A percentile compares a stretch with the other conserved stretches of the same genome.
Evolutionary conservation across 352 stramenopile species (phyloP).

Genomic region (Aphanomyces cochlioides): DNA sequence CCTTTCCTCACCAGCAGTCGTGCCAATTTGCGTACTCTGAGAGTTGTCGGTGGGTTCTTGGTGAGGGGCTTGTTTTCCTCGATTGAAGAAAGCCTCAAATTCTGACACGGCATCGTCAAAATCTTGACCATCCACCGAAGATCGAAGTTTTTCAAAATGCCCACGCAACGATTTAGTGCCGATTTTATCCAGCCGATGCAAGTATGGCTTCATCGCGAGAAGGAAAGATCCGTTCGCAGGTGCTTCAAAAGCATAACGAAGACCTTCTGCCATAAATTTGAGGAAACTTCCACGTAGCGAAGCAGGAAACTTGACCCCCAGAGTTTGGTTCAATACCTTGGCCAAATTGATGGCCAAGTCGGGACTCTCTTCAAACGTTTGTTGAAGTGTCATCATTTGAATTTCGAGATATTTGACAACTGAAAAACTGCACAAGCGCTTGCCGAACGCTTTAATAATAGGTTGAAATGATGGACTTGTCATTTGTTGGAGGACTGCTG

Average conservation of each 20-base stretch:
- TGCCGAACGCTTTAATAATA: slow-evolving; percentile 75
- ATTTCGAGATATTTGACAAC: slow-evolving; percentile 80
- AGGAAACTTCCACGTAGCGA: slow-evolving; percentile 72
- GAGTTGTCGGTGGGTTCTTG: too few relatives aligned
- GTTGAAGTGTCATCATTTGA: slow-evolving; percentile 80
- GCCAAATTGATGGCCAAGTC: slow-evolving; percentile 57
- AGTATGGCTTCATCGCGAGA: slow-evolving; percentile 57
- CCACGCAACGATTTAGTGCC: slow-evolving; percentile 58
- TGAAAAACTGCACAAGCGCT: slow-evolving; percentile 68
- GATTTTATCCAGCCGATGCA: slow-evolving; percentile 64
- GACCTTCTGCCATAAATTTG: slow-evolving; percentile 75
- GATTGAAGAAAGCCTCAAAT: slow-evolving; percentile 45
- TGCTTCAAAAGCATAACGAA: slow-evolving; percentile 64
- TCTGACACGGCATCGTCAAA: slow-evolving; percentile 54
- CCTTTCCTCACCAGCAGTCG: neutral
- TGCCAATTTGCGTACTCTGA: neutral
- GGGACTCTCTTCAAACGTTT: slow-evolving; percentile 66
- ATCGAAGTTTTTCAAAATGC: slow-evolving; percentile 62
- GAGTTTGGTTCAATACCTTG: slow-evolving; percentile 75
- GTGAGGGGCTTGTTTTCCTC: too few relatives aligned
- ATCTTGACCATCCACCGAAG: slow-evolving; percentile 42
- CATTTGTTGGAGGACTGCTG: slow-evolving; percentile 62
- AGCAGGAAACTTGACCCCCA: slow-evolving; percentile 67
- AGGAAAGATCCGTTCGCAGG: slow-evolving; percentile 47
- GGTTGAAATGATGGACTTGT: slow-evolving; percentile 48